Percentiles rank a stretch among this genome's conserved stretches.
Evolutionary conservation across 805 yeast genomes (phyloP).

Genomic region (Candida dajiaensis): DNA sequence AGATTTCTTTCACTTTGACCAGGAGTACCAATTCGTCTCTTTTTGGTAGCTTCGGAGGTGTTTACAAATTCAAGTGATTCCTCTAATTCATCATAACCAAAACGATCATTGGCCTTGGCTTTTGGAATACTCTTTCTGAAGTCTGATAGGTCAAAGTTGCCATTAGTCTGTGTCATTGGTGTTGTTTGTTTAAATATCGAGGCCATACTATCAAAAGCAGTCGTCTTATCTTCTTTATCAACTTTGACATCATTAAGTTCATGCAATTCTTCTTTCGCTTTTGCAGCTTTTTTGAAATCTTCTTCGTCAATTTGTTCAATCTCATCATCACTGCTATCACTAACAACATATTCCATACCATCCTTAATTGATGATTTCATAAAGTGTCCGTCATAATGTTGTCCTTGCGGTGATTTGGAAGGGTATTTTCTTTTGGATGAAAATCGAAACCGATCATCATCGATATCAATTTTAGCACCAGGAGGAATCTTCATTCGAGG

Average conservation of each 20-base stretch:
- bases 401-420: not conserved
- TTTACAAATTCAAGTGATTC: not conserved
- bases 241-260: not conserved
- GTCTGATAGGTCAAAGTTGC: constrained; percentile 3
- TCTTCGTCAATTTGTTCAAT: not conserved
- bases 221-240: not conserved
- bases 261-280: not conserved
- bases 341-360: not conserved
- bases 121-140: not conserved
- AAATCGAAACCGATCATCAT: not conserved
- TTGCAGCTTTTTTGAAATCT: not conserved
- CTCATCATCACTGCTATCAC: not conserved
- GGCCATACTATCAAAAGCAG: constrained; percentile 1
- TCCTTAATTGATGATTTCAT: no score
- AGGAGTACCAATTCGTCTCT: not conserved
- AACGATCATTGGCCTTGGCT: not conserved
- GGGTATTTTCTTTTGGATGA: no score
- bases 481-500: not conserved
- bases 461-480: not conserved
- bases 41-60: not conserved
- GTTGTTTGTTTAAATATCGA: constrained; percentile 2
- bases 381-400: not conserved
- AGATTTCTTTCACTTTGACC: not conserved
- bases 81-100: not conserved
- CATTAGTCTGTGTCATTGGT: constrained; percentile 9